Evolutionary conservation across 768 basidiomycete species (phyloP).

Genomic region (Peribolospora baueri): DNA sequence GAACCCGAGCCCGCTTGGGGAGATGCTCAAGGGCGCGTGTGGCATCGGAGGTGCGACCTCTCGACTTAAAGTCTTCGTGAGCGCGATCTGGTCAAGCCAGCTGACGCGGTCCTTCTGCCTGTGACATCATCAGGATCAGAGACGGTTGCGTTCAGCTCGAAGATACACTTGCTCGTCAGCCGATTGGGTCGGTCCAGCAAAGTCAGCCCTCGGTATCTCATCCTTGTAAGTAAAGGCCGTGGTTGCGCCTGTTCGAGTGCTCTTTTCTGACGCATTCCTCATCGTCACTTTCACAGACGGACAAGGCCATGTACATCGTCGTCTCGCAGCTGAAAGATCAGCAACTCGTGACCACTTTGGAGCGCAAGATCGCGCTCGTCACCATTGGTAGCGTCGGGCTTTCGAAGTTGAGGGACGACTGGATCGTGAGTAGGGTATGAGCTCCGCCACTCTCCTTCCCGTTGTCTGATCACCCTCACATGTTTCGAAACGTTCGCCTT

Average conservation of each 20-base stretch:
- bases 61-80: neutral
- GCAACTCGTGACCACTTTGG: constrained; percentile 31
- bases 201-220: constrained; percentile 65
- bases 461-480: neutral
- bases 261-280: neutral
- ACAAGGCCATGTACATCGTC: constrained; percentile 61
- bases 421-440: constrained; percentile 38
- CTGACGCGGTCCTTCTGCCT: neutral
- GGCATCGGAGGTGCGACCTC: constrained; percentile 40
- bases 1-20: constrained; percentile 43
- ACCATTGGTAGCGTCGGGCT: constrained; percentile 67
- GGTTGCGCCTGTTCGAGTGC: neutral
- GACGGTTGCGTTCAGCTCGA: constrained; percentile 56
- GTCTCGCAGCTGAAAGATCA: constrained; percentile 36
- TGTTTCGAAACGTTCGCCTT: constrained; percentile 3
- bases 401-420: constrained; percentile 80
- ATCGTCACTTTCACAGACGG: constrained; percentile 29
- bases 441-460: neutral
- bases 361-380: constrained; percentile 69
- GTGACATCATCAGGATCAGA: constrained; percentile 31
- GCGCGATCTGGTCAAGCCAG: neutral
- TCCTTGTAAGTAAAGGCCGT: constrained; percentile 38
- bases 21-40: constrained; percentile 45
- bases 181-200: constrained; percentile 70
- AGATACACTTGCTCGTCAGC: constrained; percentile 57